Conservation (phyloP, 2,329 filamentous ascomycete genomes). For the Magnaporthiopsis poae region DNA sequence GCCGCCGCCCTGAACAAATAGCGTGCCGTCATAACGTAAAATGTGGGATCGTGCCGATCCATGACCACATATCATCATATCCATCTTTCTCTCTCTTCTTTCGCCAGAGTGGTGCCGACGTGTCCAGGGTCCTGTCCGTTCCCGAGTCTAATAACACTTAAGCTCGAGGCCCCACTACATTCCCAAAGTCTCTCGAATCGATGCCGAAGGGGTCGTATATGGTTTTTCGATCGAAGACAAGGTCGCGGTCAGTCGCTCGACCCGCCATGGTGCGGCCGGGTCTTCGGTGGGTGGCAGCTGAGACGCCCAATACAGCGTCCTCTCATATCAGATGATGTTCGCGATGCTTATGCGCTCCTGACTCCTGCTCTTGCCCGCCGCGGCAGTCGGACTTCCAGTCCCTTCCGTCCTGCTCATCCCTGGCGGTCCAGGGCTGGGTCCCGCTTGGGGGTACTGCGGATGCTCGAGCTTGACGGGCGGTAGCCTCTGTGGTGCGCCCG, state of each 20-base stretch:
- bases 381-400: conserved; percentile 21
- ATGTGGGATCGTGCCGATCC: background rate
- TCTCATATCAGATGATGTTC: conserved; percentile 29
- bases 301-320: background rate
- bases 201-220: no score
- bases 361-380: conserved; percentile 24
- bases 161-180: no score
- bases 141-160: background rate
- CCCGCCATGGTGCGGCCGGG: no score
- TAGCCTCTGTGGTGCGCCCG: conserved; percentile 13
- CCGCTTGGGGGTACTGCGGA: conserved; percentile 3
- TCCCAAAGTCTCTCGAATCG: no score
- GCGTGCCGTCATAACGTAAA: background rate
- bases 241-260: background rate
- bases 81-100: background rate
- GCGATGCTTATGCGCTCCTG: conserved; percentile 37
- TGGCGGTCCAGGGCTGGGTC: conserved; percentile 9
- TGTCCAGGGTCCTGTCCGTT: background rate
- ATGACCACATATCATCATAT: background rate
- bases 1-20: background rate
- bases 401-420: background rate
- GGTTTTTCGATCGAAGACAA: background rate
- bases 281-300: background rate
- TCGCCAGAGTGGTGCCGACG: background rate
- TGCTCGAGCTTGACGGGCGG: conserved; percentile 25